Evolutionary conservation across 441 rosid species (phyloP).

Genomic region (Croton setiger): DNA sequence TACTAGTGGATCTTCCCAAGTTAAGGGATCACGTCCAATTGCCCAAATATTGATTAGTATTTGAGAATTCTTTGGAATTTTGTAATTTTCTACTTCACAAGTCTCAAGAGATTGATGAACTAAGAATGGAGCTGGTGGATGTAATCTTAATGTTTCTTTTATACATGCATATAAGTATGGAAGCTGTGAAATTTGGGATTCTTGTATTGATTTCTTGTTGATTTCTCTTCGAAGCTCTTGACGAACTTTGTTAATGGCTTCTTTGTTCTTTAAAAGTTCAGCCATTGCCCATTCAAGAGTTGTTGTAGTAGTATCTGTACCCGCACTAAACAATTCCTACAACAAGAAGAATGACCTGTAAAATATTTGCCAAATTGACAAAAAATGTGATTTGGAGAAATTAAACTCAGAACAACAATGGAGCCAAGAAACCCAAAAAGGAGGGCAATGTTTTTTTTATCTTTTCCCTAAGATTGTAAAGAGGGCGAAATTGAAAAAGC

Average conservation of each 20-base stretch:
- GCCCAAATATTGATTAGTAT: constrained; percentile 9
- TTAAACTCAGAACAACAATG: too few relatives aligned
- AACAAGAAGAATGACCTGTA: not conserved
- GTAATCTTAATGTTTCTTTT: constrained; percentile 29
- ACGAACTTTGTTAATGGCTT: not conserved
- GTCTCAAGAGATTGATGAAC: constrained; percentile 14
- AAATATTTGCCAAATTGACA: too few relatives aligned
- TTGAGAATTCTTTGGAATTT: not conserved
- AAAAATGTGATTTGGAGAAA: too few relatives aligned
- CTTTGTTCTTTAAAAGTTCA: constrained; percentile 1
- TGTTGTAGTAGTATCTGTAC: not conserved
- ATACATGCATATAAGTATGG: constrained; percentile 21
- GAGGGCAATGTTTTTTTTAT: too few relatives aligned
- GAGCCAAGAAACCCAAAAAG: too few relatives aligned
- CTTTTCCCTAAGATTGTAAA: too few relatives aligned
- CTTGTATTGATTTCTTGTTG: not conserved
- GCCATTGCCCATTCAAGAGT: constrained; percentile 17
- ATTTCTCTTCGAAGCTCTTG: constrained; percentile 4
- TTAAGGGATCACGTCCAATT: constrained; percentile 13
- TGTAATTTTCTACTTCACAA: not conserved
- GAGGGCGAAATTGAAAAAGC: too few relatives aligned
- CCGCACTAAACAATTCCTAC: constrained; percentile 10
- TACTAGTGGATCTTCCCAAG: constrained; percentile 1
- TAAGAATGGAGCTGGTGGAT: constrained; percentile 26
- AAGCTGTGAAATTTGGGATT: constrained; percentile 7